Base-by-base conservation (phyloP, 768 basidiomycete genomes). In the Trametes elegans region DNA sequence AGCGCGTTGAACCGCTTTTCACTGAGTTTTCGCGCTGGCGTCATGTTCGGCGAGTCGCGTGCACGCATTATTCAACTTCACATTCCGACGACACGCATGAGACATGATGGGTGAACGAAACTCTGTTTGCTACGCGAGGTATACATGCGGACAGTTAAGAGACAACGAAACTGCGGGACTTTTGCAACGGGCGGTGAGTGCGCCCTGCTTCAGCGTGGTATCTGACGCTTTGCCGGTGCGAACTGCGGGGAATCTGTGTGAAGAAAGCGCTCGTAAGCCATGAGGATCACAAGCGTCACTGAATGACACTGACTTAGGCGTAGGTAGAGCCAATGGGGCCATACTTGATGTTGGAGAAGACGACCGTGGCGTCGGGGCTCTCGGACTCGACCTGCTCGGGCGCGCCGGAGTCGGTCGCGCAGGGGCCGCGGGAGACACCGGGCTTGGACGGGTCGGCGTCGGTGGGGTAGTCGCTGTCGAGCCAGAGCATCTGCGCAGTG, bases 301-400 rank as follows among this genome's bases (percentile, higher is more conserved):
- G 18, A 4, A 32, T 0, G 9, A 23, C 2, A 50, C 55, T 50
- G 19, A 57, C 55, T 57, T 40, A 57, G 23, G 58, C 63, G 61
- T 62, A 79, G 50, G 79, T 80, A 26, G 76, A 74, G 57, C 74
- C 76, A 62, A 80, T 75, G 64, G 72, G 68, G 52, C 79, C 80
- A 64, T 75, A 77, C 65, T 70, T 74, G 72, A 81, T 82, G 75
- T 81, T 81, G 28, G 79, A 80, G 75, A 65, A 82, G 53, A 70
- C 74, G 66, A 82, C 79, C 19, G 70, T 69, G 27, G 77, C 72
- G 63, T 70, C 70, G 45, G 78, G 63, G 59, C 57, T 49, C 45
- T 68, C 45, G 21, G 64, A 40, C 67, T 80, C 79, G 59, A 81
- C 74, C 35, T 76, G 71, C 5, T 65, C 62, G 51, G 80, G 79